Conservation (phyloP, 225 moss, liverwort and hornwort species). For the Antitrichia curtipendula region DNA sequence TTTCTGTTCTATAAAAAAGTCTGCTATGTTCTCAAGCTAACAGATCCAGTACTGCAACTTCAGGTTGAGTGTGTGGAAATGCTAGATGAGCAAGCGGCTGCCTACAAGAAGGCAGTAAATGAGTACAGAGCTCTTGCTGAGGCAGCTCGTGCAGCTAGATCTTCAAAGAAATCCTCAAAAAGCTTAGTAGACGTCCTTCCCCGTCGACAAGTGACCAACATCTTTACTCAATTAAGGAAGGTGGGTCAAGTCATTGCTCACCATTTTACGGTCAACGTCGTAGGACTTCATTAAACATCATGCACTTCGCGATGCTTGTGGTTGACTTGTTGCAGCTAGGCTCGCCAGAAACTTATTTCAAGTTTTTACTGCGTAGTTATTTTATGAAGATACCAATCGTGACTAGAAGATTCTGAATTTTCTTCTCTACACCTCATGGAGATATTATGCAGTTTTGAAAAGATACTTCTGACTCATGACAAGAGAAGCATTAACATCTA, state of each 20-base stretch:
- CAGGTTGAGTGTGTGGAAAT: conserved; percentile 76
- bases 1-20: not conserved
- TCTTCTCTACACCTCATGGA: not conserved
- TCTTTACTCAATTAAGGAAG: conserved; percentile 93
- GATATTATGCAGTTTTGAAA: not conserved
- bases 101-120: conserved; percentile 66
- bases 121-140: conserved; percentile 77
- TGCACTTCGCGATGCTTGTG: not conserved
- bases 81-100: conserved; percentile 57
- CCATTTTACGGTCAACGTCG: not conserved
- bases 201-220: conserved; percentile 83
- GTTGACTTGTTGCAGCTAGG: not conserved
- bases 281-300: not conserved
- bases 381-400: not conserved
- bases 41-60: not conserved
- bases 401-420: not conserved
- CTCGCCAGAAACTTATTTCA: not conserved
- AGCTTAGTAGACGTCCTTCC: conserved; percentile 43
- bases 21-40: not conserved
- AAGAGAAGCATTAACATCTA: not conserved
- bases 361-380: not conserved
- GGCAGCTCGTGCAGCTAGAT: conserved; percentile 51
- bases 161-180: conserved; percentile 21
- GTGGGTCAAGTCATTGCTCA: conserved; percentile 21
- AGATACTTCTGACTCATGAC: not conserved